Evolutionary conservation across 108 stramenopile species (phyloP), one percentile per base, ranked within the genome.

Genomic region (Cyclostephanos tholiformis): DNA sequence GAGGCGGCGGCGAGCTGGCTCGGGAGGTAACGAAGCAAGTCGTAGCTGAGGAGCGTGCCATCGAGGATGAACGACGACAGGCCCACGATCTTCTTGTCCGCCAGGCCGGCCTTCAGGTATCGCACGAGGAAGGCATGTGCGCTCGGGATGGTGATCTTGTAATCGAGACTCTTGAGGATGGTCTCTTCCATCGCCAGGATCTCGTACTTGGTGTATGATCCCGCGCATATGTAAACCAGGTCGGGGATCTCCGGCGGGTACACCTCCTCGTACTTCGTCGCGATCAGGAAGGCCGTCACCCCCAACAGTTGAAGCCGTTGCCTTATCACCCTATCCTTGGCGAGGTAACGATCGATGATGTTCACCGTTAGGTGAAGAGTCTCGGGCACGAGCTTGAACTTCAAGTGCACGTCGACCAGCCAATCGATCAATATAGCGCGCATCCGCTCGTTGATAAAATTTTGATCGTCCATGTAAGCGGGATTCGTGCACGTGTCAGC

Each of bases 261-360:
- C 67, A 99, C 97, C 84, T 99, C 99, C 81, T 99, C 99, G 80
- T 99, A 99, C 85, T 99, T 99, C 63, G 94, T 94, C 26, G 98
- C 98, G 62, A 99, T 85, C 60, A 98, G 85, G 55, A 99, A 85
- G n/a, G 97, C 90, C 9, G 98, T 97, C 29, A 98, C 96, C 23
- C 98, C 99, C 56, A 99, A 97, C 11, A 99, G 92, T 87, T 99
- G 99, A 44, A 99, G 88, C 65, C 90, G 89, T 50, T 80, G 78
- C 52, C 98, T 86, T 26, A 52, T 39, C 29, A 98, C 96, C 66
- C 84, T 66, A 43, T 76, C 72, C 32, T 75, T 71, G 36, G 77
- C 82, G 19, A 98, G 92, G 84, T 95, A 99, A 22, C 97, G 91
- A 84, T 99, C 99, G 69, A 99, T 96, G 73, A 99, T 84, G 68